Evolutionary conservation across 306 rosid species (phyloP), one percentile per base, ranked within the genome.

Genomic region (Lathyrus aphaca): DNA sequence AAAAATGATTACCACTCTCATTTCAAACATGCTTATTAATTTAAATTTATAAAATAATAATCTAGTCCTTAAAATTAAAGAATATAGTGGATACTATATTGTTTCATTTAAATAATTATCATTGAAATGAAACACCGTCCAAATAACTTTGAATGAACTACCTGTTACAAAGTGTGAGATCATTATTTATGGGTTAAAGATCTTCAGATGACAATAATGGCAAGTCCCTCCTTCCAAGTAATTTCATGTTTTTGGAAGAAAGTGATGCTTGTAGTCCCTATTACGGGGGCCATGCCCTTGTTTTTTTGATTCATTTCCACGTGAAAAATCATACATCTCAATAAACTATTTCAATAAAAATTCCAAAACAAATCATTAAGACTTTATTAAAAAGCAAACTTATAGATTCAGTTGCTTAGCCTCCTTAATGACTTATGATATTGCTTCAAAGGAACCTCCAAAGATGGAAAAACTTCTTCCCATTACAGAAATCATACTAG

Each of bases 401-500:
- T 2, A 61, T 1, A 61, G 4, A 17, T 8, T 30, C 9, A 32
- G 27, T 17, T 40, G 62, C 46, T 35, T 44, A 57, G 29, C 21
- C 45, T 45, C 49, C 15, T 56, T 14, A 38, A 58, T 72, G 77
- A 32, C 38, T 27, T 72, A 49, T 10, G 43, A 57, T 65, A 49
- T 72, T 49, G 70, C 82, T 78, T 72, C 65, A 18, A 78, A 77
- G 76, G 10, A 60, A 25, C 46, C 30, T 76, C 58, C 43, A 30
- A 51, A 15, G 68, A 30, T 12, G 39, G 46, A 19, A 65, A 45
- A 56, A 8, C 29, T 11, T 32, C 55, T n/a, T 38, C 16, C 19
- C 57, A 57, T 56, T 44, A 13, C 65, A 48, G 49, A 72, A 67
- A 73, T 6, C 49, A 65, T 25, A 50, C 32, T 16, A 58, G 18